Conservation (phyloP, 2,329 filamentous ascomycete species). For the Fusarium nelsonii region DNA sequence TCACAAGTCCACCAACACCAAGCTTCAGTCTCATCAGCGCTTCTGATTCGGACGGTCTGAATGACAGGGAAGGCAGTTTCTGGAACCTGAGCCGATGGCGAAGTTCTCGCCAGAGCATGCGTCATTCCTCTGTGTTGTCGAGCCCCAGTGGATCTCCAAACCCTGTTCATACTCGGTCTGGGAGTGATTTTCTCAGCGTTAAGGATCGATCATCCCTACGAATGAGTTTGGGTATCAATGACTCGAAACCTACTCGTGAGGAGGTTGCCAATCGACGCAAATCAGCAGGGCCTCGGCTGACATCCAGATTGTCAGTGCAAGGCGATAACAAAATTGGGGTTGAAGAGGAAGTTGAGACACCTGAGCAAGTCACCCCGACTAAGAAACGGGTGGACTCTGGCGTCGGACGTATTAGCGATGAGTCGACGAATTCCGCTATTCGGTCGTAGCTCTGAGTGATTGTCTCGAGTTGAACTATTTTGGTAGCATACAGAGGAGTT, state of each 20-base stretch:
- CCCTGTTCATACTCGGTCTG: slow-evolving; percentile 55
- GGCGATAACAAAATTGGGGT: slow-evolving; percentile 39
- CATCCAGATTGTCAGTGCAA: slow-evolving; percentile 39
- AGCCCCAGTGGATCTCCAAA: slow-evolving; percentile 28
- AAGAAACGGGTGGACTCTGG: slow-evolving; percentile 54
- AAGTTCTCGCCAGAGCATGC: slow-evolving; percentile 54
- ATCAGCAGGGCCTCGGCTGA: slow-evolving; percentile 47
- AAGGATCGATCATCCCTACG: slow-evolving; percentile 52
- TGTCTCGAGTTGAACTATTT: slow-evolving; percentile 20
- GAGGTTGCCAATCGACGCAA: slow-evolving; percentile 48
- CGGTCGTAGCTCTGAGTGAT: slow-evolving; percentile 13
- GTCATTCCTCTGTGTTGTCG: slow-evolving; percentile 47
- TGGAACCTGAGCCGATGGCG: slow-evolving; percentile 71
- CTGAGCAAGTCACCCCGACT: slow-evolving; percentile 33
- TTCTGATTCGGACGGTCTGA: slow-evolving; percentile 53
- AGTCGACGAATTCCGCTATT: slow-evolving; percentile 42
- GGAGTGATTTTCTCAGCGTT: slow-evolving; percentile 46
- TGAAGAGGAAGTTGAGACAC: slow-evolving; percentile 36
- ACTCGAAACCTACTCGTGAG: slow-evolving; percentile 46
- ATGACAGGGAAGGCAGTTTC: slow-evolving; percentile 62
- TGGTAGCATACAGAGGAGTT: slow-evolving; percentile 42
- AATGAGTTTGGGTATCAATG: slow-evolving; percentile 49
- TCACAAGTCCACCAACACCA: slow-evolving; percentile 62
- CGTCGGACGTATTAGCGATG: slow-evolving; percentile 50
- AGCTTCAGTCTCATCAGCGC: slow-evolving; percentile 64